These are phyloP conservation scores for Rubus idaeus DNA, from an alignment of 306 rosid species.

Conservation along the genomic window DNA sequence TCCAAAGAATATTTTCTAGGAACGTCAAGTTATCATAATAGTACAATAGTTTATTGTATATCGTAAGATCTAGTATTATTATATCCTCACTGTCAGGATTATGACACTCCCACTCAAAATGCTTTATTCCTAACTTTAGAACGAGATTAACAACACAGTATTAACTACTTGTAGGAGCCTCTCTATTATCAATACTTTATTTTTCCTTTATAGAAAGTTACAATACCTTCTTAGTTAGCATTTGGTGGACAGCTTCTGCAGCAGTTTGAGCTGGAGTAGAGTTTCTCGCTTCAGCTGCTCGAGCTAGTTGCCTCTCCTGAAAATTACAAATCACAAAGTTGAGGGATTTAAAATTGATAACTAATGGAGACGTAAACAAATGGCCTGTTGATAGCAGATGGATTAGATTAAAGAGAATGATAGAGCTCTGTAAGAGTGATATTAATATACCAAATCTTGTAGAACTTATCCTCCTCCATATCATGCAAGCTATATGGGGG, in stretches of 20 bases:
- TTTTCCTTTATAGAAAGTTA: background rate
- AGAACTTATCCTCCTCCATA: background rate
- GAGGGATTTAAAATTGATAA: background rate
- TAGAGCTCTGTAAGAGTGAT: background rate
- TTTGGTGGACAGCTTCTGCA: conserved; percentile 11
- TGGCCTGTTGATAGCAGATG: background rate
- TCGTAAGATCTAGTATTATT: background rate
- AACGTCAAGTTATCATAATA: background rate
- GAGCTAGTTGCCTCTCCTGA: conserved; percentile 23
- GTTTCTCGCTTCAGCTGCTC: conserved; percentile 18
- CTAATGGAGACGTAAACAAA: background rate
- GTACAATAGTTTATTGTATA: background rate
- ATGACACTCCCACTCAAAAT: background rate
- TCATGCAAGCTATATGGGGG: background rate
- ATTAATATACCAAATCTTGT: background rate
- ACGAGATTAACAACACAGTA: background rate
- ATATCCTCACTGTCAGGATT: background rate
- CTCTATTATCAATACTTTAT: background rate
- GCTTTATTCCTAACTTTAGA: background rate
- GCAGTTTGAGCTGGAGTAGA: conserved; percentile 2
- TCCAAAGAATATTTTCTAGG: background rate
- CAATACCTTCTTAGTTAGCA: conserved; percentile 17
- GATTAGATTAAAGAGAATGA: background rate
- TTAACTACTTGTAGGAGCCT: background rate
- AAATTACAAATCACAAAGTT: background rate